phyloP scores from a whole-genome alignment of 805 yeast species.

The Schwanniomyces yamadae region DNA sequence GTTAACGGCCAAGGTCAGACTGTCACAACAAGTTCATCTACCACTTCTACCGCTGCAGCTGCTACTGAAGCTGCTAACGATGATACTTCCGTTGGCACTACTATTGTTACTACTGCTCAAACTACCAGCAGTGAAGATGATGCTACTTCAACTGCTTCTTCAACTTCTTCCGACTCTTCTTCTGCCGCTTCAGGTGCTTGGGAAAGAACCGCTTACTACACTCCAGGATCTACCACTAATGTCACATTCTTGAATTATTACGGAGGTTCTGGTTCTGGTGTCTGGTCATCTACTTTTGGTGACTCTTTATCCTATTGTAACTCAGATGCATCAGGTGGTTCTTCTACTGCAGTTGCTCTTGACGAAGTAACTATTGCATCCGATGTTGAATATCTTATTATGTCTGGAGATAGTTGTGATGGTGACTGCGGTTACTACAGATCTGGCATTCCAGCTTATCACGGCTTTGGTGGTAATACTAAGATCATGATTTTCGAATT shows the following conservation, averaged over 20 bases:
- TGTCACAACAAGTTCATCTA: conserved; percentile 21
- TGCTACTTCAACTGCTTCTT: conserved; percentile 23
- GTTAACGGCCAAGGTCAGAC: conserved; percentile 61
- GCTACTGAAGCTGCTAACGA: conserved; percentile 11
- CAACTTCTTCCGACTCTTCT: conserved; percentile 26
- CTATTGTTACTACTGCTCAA: conserved; percentile 16
- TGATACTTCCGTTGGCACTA: conserved; percentile 14
- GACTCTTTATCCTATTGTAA: conserved; percentile 86
- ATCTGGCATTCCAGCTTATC: conserved; percentile 84
- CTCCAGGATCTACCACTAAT: conserved; percentile 70
- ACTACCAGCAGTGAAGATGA: conserved; percentile 12
- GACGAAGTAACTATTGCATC: conserved; percentile 68
- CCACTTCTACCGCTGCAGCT: conserved; percentile 16
- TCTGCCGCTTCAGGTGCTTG: conserved; percentile 55
- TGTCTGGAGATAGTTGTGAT: conserved; percentile 66
- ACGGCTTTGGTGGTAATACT: conserved; percentile 82
- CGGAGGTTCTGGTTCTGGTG: conserved; percentile 92
- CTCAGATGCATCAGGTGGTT: conserved; percentile 72
- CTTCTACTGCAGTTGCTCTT: conserved; percentile 67
- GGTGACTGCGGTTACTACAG: conserved; percentile 83
- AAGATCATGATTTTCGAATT: conserved; percentile 94
- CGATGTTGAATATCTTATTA: conserved; percentile 76
- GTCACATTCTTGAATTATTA: conserved; percentile 79
- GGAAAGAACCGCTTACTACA: conserved; percentile 74
- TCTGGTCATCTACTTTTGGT: conserved; percentile 84